Evolutionary conservation across 2,329 filamentous ascomycete genomes (phyloP).

Genomic region (Pseudodiploospora longispora): DNA sequence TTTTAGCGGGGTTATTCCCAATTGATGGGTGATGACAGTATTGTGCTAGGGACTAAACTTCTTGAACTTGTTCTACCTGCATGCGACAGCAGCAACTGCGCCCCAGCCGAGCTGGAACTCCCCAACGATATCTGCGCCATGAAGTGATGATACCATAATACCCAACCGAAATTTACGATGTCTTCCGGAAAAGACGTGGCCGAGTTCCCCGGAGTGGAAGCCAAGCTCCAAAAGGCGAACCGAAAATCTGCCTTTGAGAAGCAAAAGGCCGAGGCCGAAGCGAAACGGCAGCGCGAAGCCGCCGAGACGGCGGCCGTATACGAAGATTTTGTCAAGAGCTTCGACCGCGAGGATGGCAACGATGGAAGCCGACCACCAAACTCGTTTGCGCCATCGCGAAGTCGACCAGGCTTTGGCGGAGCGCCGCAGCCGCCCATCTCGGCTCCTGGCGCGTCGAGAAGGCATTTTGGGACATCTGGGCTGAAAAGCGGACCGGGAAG

Average conservation of each 20-base stretch:
- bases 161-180: slow-evolving; percentile 26
- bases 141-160: background rate
- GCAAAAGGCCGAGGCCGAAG: slow-evolving; percentile 82
- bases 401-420: slow-evolving; percentile 19
- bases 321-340: slow-evolving; percentile 79
- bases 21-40: background rate
- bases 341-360: slow-evolving; percentile 53
- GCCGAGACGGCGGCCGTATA: slow-evolving; percentile 83
- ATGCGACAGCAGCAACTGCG: too few species aligned
- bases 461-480: slow-evolving; percentile 54
- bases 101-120: too few species aligned
- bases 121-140: background rate
- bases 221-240: slow-evolving; percentile 69
- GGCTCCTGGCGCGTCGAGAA: slow-evolving; percentile 33
- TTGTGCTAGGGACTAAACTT: too few species aligned
- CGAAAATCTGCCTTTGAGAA: slow-evolving; percentile 86
- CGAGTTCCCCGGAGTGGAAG: slow-evolving; percentile 63
- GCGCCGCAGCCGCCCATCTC: slow-evolving; percentile 7
- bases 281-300: slow-evolving; percentile 74
- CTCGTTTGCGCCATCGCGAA: slow-evolving; percentile 12
- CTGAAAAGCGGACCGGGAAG: slow-evolving; percentile 56
- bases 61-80: too few species aligned
- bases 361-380: slow-evolving; percentile 17
- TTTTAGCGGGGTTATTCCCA: slow-evolving; percentile 9
- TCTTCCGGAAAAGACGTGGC: slow-evolving; percentile 39